phyloP scores from a whole-genome alignment of 2,329 filamentous ascomycete species.

The Gyromitra esculenta region DNA sequence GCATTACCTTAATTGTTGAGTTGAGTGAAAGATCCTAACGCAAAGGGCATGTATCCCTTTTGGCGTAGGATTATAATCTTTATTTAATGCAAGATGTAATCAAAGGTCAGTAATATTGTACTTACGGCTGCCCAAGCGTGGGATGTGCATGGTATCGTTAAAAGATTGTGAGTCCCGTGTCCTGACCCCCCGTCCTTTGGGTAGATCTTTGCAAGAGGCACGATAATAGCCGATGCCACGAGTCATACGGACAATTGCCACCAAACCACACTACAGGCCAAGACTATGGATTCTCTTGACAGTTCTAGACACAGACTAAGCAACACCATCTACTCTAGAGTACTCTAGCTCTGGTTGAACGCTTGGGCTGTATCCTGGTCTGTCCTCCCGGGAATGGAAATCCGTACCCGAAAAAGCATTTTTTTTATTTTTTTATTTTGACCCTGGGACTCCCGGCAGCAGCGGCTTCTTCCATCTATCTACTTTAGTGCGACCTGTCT shows the following conservation, averaged over 20 bases:
- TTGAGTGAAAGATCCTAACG: too few species aligned
- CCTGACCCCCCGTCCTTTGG: too few species aligned
- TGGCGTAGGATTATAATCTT: too few species aligned
- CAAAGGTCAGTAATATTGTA: too few species aligned
- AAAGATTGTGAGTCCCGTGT: too few species aligned
- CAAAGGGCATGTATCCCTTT: too few species aligned
- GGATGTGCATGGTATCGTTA: too few species aligned
- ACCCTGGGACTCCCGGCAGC: not conserved
- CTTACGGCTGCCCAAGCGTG: too few species aligned
- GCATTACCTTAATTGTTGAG: too few species aligned
- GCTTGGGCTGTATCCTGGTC: conserved; percentile 7
- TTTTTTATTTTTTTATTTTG: too few species aligned
- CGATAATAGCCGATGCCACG: conserved; percentile 5
- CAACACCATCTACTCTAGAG: not conserved
- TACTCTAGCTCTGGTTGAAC: not conserved
- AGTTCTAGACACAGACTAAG: not conserved
- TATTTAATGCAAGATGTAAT: too few species aligned
- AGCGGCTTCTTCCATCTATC: conserved; percentile 1
- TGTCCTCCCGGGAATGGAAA: conserved; percentile 17
- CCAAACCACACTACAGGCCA: not conserved
- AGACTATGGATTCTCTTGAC: not conserved
- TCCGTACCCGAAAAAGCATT: not conserved
- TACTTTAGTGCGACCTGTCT: not conserved
- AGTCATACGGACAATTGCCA: conserved; percentile 13
- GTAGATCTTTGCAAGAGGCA: conserved; percentile 21